phyloP scores from a whole-genome alignment of 495 filamentous ascomycete genomes.

The Bathelium albidoporum region DNA sequence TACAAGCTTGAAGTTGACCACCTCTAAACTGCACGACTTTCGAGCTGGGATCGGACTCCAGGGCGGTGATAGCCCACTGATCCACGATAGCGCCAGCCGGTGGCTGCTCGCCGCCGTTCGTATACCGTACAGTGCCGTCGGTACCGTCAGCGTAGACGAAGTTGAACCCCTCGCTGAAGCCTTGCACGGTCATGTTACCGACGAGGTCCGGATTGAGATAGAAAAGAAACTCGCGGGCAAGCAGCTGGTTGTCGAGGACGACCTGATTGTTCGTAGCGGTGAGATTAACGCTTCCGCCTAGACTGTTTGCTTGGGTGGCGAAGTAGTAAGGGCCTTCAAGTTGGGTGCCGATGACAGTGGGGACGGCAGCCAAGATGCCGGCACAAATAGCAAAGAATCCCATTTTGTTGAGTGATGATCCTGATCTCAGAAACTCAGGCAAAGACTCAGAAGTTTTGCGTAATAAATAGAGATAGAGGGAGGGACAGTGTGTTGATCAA shows the following conservation, averaged over 20 bases:
- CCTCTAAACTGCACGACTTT: background rate
- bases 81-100: background rate
- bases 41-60: background rate
- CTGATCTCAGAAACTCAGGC: too few relatives aligned
- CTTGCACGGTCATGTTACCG: background rate
- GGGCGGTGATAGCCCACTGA: background rate
- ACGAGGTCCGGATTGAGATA: background rate
- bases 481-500: too few relatives aligned
- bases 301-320: background rate
- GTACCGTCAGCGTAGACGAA: background rate
- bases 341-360: background rate
- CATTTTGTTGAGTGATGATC: background rate
- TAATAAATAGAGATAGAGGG: too few relatives aligned
- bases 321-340: background rate
- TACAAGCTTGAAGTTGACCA: background rate
- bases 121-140: background rate
- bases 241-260: background rate
- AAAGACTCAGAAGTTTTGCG: too few relatives aligned
- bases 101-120: background rate
- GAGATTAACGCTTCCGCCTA: background rate
- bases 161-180: background rate
- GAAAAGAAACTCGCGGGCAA: background rate
- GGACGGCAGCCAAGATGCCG: background rate
- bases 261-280: background rate
- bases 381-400: background rate